phyloP scores from a whole-genome alignment of 2,329 filamentous ascomycete species.

The Sclerotinia spermophila region DNA sequence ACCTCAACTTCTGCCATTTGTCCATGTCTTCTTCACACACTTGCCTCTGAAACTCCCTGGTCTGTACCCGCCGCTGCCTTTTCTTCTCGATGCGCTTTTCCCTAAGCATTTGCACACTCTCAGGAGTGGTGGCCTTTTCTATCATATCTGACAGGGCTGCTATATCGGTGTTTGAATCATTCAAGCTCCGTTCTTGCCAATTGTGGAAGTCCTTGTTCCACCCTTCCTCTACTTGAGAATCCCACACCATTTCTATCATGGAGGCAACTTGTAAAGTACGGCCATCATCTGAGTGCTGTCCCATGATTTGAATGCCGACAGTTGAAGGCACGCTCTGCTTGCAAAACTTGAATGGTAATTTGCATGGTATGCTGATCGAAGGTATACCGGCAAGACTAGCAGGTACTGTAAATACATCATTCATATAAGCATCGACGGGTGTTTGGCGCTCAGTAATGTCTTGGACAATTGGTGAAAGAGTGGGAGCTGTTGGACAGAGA shows the following conservation, averaged over 20 bases:
- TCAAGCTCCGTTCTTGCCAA: neutral
- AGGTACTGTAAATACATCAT: conserved; percentile 93
- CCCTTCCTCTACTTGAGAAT: neutral
- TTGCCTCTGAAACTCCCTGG: neutral
- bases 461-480: conserved; percentile 62
- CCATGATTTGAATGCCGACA: conserved; percentile 70
- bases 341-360: conserved; percentile 30
- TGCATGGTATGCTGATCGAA: conserved; percentile 74
- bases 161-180: neutral
- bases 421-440: conserved; percentile 76
- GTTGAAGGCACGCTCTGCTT: conserved; percentile 38
- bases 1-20: neutral
- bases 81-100: neutral
- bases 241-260: conserved; percentile 9
- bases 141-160: neutral
- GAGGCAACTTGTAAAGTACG: conserved; percentile 56
- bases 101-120: neutral
- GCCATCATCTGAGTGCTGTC: conserved; percentile 75
- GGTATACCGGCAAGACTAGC: conserved; percentile 89
- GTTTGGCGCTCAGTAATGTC: conserved; percentile 50
- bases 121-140: neutral
- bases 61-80: neutral
- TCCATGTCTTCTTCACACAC: conserved; percentile 8
- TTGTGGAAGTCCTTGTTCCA: neutral
- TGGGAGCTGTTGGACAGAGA: conserved; percentile 82